Base-by-base conservation (phyloP, 2,329 filamentous ascomycete genomes). In the Fusarium fracticaudum region DNA sequence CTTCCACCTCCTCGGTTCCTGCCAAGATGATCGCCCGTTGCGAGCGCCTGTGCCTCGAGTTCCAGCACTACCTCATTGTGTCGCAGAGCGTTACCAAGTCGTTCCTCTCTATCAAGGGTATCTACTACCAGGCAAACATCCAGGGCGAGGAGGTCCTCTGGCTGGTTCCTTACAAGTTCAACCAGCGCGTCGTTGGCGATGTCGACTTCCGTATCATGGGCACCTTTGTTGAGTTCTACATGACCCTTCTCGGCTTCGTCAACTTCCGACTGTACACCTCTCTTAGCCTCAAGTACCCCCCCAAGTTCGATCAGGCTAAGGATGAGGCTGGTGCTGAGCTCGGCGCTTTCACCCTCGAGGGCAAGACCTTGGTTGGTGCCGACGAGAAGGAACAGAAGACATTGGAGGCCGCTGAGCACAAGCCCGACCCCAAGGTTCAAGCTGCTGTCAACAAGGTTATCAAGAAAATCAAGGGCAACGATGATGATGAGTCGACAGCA, bases 191-290 rank as follows among this genome's bases (percentile, higher is more conserved):
- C 20, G 94, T 96, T 45, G 94, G 93, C 66, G 96, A 99, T 83
- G 93, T 99, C 74, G 96, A 99, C 83, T 99, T 98, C 86, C 90
- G 96, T 79, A 99, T 99, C 84, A 99, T 99, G 96, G 96, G 94
- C 68, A 99, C 96, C 9, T 99, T 99, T 81, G 92, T 99, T 75
- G 96, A 99, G 83, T 99, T 99, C 83, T 99, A 99, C 87, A 98
- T 97, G 79, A 98, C 96, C 9, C 88, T 99, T 20, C 87, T 99
- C 26, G 93, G 96, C 69, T 99, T 99, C 80, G 91, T 98, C 84
- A 98, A 99, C 87, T 99, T 95, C 87, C 89, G 94, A 74, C 88
- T 99, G 53, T 99, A 98, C 86, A 98, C 95, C 3, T 92, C 94
- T 2, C 87, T 97, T 73, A 96, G 96, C 14, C 86, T 99, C 72